Conservation (phyloP, 106 monocot genomes). For the Dendrobium catenatum region DNA sequence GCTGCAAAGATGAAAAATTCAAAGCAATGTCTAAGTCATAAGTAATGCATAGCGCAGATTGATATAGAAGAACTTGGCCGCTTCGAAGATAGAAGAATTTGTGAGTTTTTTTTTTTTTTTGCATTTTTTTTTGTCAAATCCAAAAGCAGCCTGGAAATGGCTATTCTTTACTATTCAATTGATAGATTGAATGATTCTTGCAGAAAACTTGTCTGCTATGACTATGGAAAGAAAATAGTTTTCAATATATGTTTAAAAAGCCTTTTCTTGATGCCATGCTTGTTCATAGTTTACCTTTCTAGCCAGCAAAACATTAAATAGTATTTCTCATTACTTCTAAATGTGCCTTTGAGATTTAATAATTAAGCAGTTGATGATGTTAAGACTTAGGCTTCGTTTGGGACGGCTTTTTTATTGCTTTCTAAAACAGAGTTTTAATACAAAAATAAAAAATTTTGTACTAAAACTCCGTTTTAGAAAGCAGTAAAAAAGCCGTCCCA, state of each 20-base stretch:
- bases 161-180: not conserved
- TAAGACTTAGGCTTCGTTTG: too few relatives aligned
- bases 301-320: not conserved
- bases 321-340: not conserved
- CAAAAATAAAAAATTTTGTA: too few relatives aligned
- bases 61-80: not conserved
- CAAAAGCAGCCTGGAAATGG: not conserved
- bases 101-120: not conserved
- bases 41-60: not conserved
- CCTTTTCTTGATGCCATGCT: not conserved
- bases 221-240: not conserved
- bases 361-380: not conserved
- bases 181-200: not conserved
- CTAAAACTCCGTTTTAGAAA: too few relatives aligned
- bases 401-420: too few relatives aligned
- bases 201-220: not conserved
- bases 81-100: not conserved
- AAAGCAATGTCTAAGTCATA: constrained; percentile 1
- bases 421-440: too few relatives aligned
- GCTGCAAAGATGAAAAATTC: constrained; percentile 69
- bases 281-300: not conserved
- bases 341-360: not conserved
- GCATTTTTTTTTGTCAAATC: not conserved
- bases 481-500: too few relatives aligned
- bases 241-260: not conserved